These are phyloP conservation scores for Alternaria sp. DNA, from an alignment of 2,329 filamentous ascomycete species.

Conservation along the genomic window DNA sequence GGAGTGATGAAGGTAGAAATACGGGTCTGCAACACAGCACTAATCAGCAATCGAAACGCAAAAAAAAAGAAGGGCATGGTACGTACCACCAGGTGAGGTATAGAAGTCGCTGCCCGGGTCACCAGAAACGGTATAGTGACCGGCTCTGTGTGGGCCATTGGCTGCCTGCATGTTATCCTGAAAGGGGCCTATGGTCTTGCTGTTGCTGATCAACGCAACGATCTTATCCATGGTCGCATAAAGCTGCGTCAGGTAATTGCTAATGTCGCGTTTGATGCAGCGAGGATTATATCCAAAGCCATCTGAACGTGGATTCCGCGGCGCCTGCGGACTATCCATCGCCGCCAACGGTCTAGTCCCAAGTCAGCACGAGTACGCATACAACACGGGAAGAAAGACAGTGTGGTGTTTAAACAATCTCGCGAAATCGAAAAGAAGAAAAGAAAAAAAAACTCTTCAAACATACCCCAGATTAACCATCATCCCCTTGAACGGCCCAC, in stretches of 20 bases:
- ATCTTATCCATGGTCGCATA: constrained; percentile 44
- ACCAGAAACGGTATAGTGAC: constrained; percentile 58
- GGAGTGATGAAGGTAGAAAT: constrained; percentile 61
- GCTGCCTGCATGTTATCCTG: constrained; percentile 52
- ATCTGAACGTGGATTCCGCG: constrained; percentile 48
- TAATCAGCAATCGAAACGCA: background rate
- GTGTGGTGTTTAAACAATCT: constrained; percentile 7
- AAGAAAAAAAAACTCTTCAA: constrained; percentile 5
- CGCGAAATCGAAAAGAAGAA: background rate
- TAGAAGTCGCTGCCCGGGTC: constrained; percentile 57
- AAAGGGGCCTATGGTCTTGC: constrained; percentile 49
- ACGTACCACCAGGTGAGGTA: constrained; percentile 51
- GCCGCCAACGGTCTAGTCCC: constrained; percentile 34
- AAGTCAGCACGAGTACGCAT: constrained; percentile 7
- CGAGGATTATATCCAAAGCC: constrained; percentile 51
- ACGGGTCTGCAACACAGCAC: constrained; percentile 46
- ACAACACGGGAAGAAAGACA: background rate
- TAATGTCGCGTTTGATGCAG: constrained; percentile 54
- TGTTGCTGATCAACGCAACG: constrained; percentile 36
- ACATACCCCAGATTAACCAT: constrained; percentile 44
- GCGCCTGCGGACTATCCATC: constrained; percentile 33
- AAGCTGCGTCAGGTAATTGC: constrained; percentile 36
- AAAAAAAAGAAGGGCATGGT: background rate
- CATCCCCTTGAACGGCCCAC: constrained; percentile 60
- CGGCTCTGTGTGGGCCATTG: constrained; percentile 55